phyloP scores from a whole-genome alignment of 805 yeast genomes.

The Wickerhamiella qilinensis region DNA sequence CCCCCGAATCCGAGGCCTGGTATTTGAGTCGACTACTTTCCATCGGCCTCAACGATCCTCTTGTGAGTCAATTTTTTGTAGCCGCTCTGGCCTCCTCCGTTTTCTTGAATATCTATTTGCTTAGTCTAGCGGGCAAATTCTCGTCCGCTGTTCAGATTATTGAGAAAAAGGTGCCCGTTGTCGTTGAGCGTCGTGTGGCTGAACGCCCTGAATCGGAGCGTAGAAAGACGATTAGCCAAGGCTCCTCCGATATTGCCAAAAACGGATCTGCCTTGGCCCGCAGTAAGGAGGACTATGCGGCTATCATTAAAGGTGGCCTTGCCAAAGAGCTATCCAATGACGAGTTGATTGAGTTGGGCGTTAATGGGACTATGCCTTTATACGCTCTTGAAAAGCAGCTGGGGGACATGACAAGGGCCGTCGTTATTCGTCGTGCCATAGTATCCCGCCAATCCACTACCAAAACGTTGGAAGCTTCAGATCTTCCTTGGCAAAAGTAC shows the following conservation, averaged over 20 bases:
- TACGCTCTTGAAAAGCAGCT: conserved; percentile 91
- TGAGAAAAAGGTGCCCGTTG: conserved; percentile 19
- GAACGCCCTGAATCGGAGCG: not conserved
- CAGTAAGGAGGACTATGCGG: conserved; percentile 42
- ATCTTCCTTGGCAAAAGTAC: conserved; percentile 66
- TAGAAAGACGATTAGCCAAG: conserved; percentile 9
- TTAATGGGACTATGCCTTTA: conserved; percentile 66
- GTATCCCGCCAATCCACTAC: conserved; percentile 71
- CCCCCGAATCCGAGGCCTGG: conserved; percentile 8
- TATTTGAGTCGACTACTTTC: conserved; percentile 7
- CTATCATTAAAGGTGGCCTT: conserved; percentile 52
- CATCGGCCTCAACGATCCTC: conserved; percentile 6
- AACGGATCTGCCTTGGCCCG: conserved; percentile 12
- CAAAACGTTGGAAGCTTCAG: conserved; percentile 53
- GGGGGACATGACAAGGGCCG: conserved; percentile 83
- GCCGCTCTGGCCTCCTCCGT: conserved; percentile 59
- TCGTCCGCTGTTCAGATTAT: conserved; percentile 18
- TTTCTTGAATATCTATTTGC: conserved; percentile 65
- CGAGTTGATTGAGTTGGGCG: conserved; percentile 58
- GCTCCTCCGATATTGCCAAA: conserved; percentile 11
- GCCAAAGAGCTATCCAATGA: conserved; percentile 49
- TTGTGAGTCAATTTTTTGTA: conserved; percentile 31
- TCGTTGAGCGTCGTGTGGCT: conserved; percentile 13
- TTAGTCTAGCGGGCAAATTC: conserved; percentile 50
- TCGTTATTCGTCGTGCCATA: conserved; percentile 80